These are phyloP conservation scores for Coprinopsis marcescibilis DNA, from an alignment of 768 basidiomycete genomes.

Conservation along the genomic window DNA sequence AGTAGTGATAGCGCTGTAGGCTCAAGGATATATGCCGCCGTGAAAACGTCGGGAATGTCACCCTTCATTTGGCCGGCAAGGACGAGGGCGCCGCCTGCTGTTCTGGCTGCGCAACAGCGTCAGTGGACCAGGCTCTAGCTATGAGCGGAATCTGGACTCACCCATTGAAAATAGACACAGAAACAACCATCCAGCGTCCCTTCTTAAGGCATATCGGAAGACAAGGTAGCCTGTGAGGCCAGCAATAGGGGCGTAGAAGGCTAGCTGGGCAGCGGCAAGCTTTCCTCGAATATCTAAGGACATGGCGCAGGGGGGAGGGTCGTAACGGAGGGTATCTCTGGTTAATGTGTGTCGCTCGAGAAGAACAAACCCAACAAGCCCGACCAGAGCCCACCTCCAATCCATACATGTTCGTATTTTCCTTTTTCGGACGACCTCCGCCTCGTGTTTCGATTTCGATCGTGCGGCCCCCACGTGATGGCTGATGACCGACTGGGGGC, in stretches of 20 bases:
- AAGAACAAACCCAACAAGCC: constrained; percentile 8
- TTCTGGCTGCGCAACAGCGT: constrained; percentile 38
- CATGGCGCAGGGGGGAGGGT: neutral
- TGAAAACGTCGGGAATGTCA: constrained; percentile 38
- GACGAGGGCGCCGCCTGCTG: constrained; percentile 50
- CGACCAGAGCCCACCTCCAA: constrained; percentile 8
- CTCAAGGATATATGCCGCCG: constrained; percentile 48
- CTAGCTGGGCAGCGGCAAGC: constrained; percentile 55
- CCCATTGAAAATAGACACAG: constrained; percentile 55
- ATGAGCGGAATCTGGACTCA: constrained; percentile 27
- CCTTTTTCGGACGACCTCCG: constrained; percentile 9
- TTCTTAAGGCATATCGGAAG: constrained; percentile 49
- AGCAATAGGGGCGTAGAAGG: constrained; percentile 53
- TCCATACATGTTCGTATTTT: constrained; percentile 9
- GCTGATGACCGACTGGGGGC: neutral
- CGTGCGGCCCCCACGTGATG: constrained; percentile 5
- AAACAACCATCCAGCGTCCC: constrained; percentile 63
- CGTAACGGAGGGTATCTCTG: neutral
- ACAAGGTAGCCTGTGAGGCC: constrained; percentile 39
- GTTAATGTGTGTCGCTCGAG: constrained; percentile 9
- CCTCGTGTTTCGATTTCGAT: constrained; percentile 9
- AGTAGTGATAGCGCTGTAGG: constrained; percentile 36
- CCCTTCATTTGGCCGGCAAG: constrained; percentile 48
- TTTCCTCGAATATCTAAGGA: constrained; percentile 37
- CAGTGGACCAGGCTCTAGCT: neutral